These are phyloP conservation scores for Yamadazyma diddensiae DNA, from an alignment of 1,139 yeast genomes.

Conservation along the genomic window DNA sequence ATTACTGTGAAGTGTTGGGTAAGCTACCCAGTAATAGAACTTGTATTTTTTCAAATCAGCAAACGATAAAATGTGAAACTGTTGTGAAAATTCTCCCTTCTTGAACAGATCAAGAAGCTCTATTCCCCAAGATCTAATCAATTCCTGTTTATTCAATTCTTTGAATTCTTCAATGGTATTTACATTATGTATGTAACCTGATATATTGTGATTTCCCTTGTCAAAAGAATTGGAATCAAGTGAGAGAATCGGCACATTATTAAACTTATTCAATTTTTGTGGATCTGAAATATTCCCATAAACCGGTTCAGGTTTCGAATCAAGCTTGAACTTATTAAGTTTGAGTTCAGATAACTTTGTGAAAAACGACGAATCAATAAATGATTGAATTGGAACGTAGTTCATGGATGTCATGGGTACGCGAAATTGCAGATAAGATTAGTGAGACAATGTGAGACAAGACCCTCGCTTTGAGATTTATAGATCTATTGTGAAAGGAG, in stretches of 20 bases:
- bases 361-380: constrained; percentile 85
- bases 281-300: constrained; percentile 36
- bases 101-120: constrained; percentile 16
- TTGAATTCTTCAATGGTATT: constrained; percentile 89
- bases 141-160: constrained; percentile 54
- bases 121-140: constrained; percentile 48
- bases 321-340: constrained; percentile 63
- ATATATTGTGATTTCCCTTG: constrained; percentile 17
- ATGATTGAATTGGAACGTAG: constrained; percentile 51
- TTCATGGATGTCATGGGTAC: constrained; percentile 1
- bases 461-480: too few species aligned
- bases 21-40: constrained; percentile 87
- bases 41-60: constrained; percentile 87
- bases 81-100: constrained; percentile 11
- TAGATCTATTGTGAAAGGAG: too few species aligned
- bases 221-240: constrained; percentile 44
- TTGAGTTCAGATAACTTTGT: constrained; percentile 65
- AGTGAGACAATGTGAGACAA: too few species aligned
- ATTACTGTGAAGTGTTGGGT: constrained; percentile 57
- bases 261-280: constrained; percentile 33
- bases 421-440: neutral
- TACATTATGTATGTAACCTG: constrained; percentile 51
- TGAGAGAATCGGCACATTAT: constrained; percentile 38
- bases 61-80: constrained; percentile 64
- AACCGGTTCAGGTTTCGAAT: constrained; percentile 43